phyloP scores from a whole-genome alignment of 768 basidiomycete species.

The Antrodiella citrinella region DNA sequence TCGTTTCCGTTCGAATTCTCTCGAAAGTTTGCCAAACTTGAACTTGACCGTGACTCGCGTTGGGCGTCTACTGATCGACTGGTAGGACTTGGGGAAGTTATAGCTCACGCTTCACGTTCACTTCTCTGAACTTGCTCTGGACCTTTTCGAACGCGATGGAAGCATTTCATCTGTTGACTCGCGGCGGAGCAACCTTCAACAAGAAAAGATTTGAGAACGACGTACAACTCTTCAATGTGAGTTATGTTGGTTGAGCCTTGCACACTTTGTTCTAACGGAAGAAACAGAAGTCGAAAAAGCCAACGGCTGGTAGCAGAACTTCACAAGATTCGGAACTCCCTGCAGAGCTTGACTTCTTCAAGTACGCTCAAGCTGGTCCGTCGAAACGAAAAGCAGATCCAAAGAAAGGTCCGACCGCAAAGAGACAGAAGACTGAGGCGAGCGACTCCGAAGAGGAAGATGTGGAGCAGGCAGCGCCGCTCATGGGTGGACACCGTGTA shows the following conservation, averaged over 20 bases:
- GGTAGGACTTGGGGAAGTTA: too few relatives aligned
- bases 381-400: constrained; percentile 41
- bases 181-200: constrained; percentile 79
- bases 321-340: constrained; percentile 48
- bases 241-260: constrained; percentile 9
- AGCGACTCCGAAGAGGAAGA: constrained; percentile 12
- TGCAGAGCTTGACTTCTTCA: constrained; percentile 85
- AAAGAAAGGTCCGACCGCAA: constrained; percentile 8
- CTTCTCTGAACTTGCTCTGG: not conserved
- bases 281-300: constrained; percentile 20
- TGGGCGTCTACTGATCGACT: too few relatives aligned
- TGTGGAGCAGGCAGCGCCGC: constrained; percentile 9
- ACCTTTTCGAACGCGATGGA: constrained; percentile 57
- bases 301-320: constrained; percentile 18
- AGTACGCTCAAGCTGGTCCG: constrained; percentile 55
- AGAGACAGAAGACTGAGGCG: constrained; percentile 16
- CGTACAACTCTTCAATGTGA: constrained; percentile 60
- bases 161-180: constrained; percentile 82
- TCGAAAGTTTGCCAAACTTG: too few relatives aligned
- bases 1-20: too few relatives aligned
- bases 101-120: too few relatives aligned
- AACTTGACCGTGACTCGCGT: too few relatives aligned
- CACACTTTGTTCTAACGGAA: constrained; percentile 4
- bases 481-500: constrained; percentile 49
- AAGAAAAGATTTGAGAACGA: constrained; percentile 67